Base-by-base conservation (phyloP, 768 basidiomycete genomes). In the Hirschioporus abietinus region DNA sequence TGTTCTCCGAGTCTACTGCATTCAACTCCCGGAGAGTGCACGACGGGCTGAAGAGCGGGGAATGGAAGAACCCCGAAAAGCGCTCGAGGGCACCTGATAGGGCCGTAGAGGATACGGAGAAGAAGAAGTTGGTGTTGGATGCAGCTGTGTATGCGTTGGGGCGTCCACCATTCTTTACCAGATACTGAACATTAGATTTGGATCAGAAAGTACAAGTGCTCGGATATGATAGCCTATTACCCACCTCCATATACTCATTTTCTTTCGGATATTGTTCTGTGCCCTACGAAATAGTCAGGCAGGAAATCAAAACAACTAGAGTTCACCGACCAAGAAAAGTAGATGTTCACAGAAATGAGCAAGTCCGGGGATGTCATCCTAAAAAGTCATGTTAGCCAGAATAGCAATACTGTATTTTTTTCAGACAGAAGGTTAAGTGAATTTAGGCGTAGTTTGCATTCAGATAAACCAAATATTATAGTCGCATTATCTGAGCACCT, bases 281-380 rank as follows among this genome's bases (percentile, higher is more conserved):
- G 23, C 92, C 92, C 92, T 93, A 65, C 7, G 64, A 1, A 23
- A 26, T 63, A 57, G 63, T 70, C 35, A 66, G 26, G 27, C 65
- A 64, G 12, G 64, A 18, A 34, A 60, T 0, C 12, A 26, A 17
- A 52, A 59, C 60, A 36, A 35, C 35, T 5, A 10, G 7, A 30
- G 27, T 2, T 35, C 7, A 76, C 88, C 68, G 71, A 95, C 96
- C 89, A 99, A 93, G 78, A 99, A 99, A 68, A 97, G 77, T 63
- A 99, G 75, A 76, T 99, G 96, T 75, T 99, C 96, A 78, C 95
- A 96, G 74, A 96, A 96, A 76, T 96, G 94, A 62, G 95, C 95
- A 60, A 96, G 83, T 15, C 95, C 95, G 10, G 92, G 95, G 85
- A 95, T 91, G 74, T 96, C 94, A 74, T 85, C 88, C 88, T 92